Evolutionary conservation across 148 eudicot species (phyloP), one percentile per base, ranked within the genome.

Genomic region (Cornus florida): DNA sequence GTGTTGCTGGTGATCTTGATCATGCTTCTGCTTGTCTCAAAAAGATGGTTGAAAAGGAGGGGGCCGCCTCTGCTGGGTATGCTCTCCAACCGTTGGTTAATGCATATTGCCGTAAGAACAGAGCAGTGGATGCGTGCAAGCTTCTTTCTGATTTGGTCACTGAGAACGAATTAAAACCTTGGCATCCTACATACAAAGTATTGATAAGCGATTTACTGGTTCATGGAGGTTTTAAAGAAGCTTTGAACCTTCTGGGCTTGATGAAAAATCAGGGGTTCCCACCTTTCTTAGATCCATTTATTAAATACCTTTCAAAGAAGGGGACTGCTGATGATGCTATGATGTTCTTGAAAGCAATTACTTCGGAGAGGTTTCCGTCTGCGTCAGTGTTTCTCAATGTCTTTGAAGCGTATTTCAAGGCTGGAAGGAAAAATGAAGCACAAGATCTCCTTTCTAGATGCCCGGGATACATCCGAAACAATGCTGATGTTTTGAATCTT

Each of bases 221-320:
- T 70, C 88, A 85, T 39, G 82, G 87, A 20, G 76, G 84, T 23
- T 90, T 93, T 48, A 35, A 82, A 33, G 92, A 93, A 65, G 95
- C 97, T 59, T 81, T 89, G 68, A 76, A 79, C 41, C 86, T 93
- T 32, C 84, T 95, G 73, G 82, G 67, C 50, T 67, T 88, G 83
- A 95, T 95, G 98, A 95, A 90, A 89, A 81, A 19, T 74, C 86
- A 91, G 24, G 98, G 94, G 0, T 91, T 87, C 77, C 97, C 98
- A 41, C 97, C 98, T 50, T 90, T 82, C 60, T 56, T 91, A 78
- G 89, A 89, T 70, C 92, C 97, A 4, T 90, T 93, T 31, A 76
- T 95, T 7, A 72, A 81, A 46, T 91, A 81, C 60, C 82, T 95
- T 53, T 77, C 91, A 33, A 90, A 82, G 82, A 87, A 56, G 9